Evolutionary conservation across 2,329 filamentous ascomycete genomes (phyloP), one percentile per base, ranked within the genome.

Genomic region (Falciphora oryzae): DNA sequence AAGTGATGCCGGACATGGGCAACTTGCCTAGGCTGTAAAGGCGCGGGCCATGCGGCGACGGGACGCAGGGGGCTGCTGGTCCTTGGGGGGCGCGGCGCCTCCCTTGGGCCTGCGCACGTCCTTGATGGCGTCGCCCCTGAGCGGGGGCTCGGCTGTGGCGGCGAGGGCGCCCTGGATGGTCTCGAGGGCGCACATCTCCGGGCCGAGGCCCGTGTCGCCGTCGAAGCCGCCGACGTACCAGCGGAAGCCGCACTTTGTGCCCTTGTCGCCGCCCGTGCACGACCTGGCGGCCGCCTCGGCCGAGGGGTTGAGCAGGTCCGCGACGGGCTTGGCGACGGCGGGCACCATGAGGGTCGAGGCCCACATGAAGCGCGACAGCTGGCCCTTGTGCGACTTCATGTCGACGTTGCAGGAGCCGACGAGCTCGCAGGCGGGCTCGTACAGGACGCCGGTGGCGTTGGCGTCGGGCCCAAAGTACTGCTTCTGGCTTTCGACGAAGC

Each of bases 311-410:
- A 90, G 79, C 59, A 83, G 74, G 2, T 73, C 72, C 62, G 79
- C 75, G 60, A 89, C 79, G 5, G 78, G 75, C 4, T 74, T 64
- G 3, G 76, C 75, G 27, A 87, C 81, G 27, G 80, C 81, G 13
- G 87, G 85, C 65, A 86, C 79, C 75, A 88, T 79, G 62, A 81
- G 72, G 44, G 84, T 79, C 4, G 85, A 81, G 59, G 82, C 79
- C 76, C 82, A 88, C 77, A 89, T 83, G 77, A 87, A 89, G 64
- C 87, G 85, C 31, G 86, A 79, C 35, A 89, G 79, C 72, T 87
- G 89, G 58, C 81, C 87, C 76, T 91, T 92, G 81, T 88, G 89
- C 11, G 84, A 85, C 69, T 81, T 83, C 80, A 88, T 86, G 74
- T 90, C 88, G 62, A 76, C 79, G 71, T 85, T 83, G 75, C 89